Evolutionary conservation across 1,284 basidiomycete genomes (phyloP), one percentile per base, ranked within the genome.

Genomic region (Malassezia brasiliensis): DNA sequence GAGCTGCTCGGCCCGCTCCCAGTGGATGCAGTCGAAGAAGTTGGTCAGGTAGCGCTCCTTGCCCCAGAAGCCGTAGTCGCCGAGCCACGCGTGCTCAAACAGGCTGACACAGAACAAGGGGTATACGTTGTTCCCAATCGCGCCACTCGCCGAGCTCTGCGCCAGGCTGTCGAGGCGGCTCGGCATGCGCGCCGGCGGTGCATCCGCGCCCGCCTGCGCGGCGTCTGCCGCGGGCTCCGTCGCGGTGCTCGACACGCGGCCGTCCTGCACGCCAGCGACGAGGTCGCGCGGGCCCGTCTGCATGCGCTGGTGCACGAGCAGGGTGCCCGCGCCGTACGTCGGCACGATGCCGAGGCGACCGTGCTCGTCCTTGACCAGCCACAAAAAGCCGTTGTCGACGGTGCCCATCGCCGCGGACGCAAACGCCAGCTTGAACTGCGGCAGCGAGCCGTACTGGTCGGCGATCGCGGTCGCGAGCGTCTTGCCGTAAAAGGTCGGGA

Each of bases 1-100:
- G 20, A 52, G 59, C 37, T 63, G 55, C 49, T 64, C 60, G 39
- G 71, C 66, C 49, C 64, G 62, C 22, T 78, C 74, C 93, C 93
- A 98, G 77, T 98, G 81, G 59, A 98, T 76, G 47, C 84, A 85
- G 35, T 80, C 80, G 87, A 90, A 96, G 79, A 94, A 96, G 69
- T 86, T 82, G 68, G 81, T 83, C 66, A 94, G 78, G 79, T 93
- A 98, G 72, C 83, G 80, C 72, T 90, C 87, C 77, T 89, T 90
- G 38, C 88, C 90, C 87, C 88, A 93, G 15, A 98, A 83, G 11
- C 93, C 93, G 69, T 88, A 91, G 47, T 86, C 84, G 50, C 81
- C 81, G 65, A 98, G 78, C 86, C 90, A 98, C 22, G 87, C 85
- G 69, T 90, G 90, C 76, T 96, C 90, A 69, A 90, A 84, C 20